phyloP scores from a whole-genome alignment of 2,329 filamentous ascomycete genomes.

The Diaporthe citri region DNA sequence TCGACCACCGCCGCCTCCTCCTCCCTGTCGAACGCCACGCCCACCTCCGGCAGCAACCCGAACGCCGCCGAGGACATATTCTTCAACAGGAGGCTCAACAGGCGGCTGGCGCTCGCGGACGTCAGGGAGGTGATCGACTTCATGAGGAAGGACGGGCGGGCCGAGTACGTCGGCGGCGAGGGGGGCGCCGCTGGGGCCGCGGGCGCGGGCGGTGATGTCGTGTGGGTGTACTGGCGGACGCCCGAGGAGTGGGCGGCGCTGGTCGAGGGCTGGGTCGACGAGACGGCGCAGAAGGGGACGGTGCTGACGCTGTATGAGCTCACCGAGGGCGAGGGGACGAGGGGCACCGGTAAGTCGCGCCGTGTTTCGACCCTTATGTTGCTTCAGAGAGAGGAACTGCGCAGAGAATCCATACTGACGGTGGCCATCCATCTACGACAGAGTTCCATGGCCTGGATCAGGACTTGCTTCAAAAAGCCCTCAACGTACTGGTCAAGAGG shows the following conservation, averaged over 20 bases:
- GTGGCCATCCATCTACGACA: slow-evolving; percentile 47
- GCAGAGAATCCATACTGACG: neutral
- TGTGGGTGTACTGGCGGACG: slow-evolving; percentile 86
- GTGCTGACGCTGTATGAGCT: slow-evolving; percentile 96
- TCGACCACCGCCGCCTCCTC: slow-evolving; percentile 67
- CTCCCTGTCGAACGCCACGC: slow-evolving; percentile 38
- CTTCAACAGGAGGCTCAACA: slow-evolving; percentile 66
- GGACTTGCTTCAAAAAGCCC: slow-evolving; percentile 82
- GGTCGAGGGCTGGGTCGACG: slow-evolving; percentile 85
- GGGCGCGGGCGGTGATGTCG: slow-evolving; percentile 61
- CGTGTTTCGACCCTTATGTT: slow-evolving; percentile 17
- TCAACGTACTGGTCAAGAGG: slow-evolving; percentile 86
- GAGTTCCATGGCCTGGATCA: slow-evolving; percentile 92
- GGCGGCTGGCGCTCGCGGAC: slow-evolving; percentile 63
- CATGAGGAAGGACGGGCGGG: slow-evolving; percentile 70
- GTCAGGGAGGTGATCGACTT: slow-evolving; percentile 70
- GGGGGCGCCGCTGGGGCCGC: slow-evolving; percentile 44
- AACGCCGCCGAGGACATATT: slow-evolving; percentile 63
- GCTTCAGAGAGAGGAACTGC: neutral
- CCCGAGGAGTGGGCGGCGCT: slow-evolving; percentile 90
- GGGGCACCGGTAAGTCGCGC: slow-evolving; percentile 69
- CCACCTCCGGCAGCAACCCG: neutral
- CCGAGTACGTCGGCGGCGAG: slow-evolving; percentile 71
- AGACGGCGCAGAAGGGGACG: slow-evolving; percentile 87
- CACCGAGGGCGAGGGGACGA: slow-evolving; percentile 84